These are phyloP conservation scores for Echium plantagineum DNA, from an alignment of 257 asterid genomes.

Conservation along the genomic window DNA sequence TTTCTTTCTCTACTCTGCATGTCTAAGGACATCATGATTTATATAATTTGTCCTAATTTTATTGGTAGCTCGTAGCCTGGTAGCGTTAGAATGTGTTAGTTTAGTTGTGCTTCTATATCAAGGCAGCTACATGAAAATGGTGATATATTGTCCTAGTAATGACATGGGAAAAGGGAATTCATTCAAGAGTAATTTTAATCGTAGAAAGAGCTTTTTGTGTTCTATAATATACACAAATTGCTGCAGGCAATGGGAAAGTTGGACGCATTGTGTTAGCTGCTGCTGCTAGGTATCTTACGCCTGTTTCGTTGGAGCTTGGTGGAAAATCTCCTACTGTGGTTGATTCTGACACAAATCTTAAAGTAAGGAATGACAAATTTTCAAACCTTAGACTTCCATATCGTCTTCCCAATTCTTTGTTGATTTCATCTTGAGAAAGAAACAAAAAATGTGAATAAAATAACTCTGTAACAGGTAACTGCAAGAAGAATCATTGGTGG, in stretches of 20 bases:
- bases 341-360: constrained; percentile 50
- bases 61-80: not conserved
- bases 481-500: constrained; percentile 70
- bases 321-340: constrained; percentile 77
- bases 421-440: not conserved
- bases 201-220: not conserved
- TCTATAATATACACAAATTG: constrained; percentile 4
- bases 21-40: not conserved
- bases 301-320: constrained; percentile 82
- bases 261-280: constrained; percentile 76
- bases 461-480: constrained; percentile 37
- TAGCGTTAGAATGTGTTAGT: too few relatives aligned
- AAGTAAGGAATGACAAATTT: constrained; percentile 22
- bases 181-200: too few relatives aligned
- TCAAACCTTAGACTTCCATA: not conserved
- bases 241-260: constrained; percentile 58
- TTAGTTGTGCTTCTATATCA: too few relatives aligned
- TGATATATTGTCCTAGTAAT: not conserved
- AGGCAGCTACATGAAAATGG: too few relatives aligned
- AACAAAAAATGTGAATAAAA: too few relatives aligned
- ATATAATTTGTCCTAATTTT: not conserved
- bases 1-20: not conserved
- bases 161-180: not conserved
- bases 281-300: constrained; percentile 88
- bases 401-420: not conserved